Evolutionary conservation across 352 stramenopile species (phyloP).

Genomic region (Phytopythium helicoides): DNA sequence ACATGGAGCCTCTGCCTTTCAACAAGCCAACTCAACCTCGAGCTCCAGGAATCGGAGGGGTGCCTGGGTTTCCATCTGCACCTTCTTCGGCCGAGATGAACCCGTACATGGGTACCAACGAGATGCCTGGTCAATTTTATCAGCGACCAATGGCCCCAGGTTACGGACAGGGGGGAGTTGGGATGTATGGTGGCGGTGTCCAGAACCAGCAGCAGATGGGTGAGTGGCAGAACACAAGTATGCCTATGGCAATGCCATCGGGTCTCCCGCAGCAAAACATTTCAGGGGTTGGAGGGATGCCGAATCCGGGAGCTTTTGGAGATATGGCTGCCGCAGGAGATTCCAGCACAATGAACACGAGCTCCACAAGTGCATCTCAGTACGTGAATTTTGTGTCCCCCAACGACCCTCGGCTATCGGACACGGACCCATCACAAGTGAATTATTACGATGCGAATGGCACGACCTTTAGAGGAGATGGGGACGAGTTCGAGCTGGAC

Average conservation of each 20-base stretch:
- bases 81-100: background rate
- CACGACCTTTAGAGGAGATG: conserved; percentile 56
- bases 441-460: conserved; percentile 68
- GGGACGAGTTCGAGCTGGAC: conserved; percentile 53
- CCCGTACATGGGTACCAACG: conserved; percentile 4
- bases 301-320: background rate
- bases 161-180: background rate
- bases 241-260: conserved; percentile 1
- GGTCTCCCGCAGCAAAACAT: too few species aligned
- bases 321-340: background rate
- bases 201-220: background rate
- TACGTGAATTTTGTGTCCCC: conserved; percentile 49
- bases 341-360: background rate
- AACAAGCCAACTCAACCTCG: conserved; percentile 1
- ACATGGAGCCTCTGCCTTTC: conserved; percentile 6
- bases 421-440: conserved; percentile 39
- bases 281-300: background rate
- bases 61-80: background rate
- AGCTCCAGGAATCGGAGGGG: background rate
- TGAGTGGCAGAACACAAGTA: conserved; percentile 4
- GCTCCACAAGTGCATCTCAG: background rate
- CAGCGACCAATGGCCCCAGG: background rate
- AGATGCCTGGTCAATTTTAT: background rate
- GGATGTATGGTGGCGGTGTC: background rate
- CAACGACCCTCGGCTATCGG: conserved; percentile 48